Conservation (phyloP, 2,329 filamentous ascomycete genomes). For the Scedosporium minutisporum region DNA sequence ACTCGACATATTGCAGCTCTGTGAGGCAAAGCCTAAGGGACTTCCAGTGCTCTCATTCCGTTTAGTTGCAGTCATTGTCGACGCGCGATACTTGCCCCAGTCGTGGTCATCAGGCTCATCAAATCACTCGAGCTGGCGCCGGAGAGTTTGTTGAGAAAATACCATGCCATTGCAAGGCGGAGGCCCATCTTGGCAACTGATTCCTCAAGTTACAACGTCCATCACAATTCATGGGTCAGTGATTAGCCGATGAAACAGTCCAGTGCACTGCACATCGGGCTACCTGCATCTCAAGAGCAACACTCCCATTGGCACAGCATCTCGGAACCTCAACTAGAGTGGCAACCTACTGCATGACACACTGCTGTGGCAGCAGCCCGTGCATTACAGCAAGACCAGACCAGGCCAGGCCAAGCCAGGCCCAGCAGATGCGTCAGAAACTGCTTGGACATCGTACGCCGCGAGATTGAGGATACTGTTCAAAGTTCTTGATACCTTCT, state of each 20-base stretch:
- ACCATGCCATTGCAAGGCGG: not conserved
- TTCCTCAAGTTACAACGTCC: not conserved
- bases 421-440: not conserved
- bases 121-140: no score
- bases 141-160: no score
- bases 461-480: not conserved
- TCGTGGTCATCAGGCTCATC: no score
- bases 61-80: no score
- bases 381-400: not conserved
- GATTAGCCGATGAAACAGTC: slow-evolving; percentile 3
- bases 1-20: no score
- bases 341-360: not conserved
- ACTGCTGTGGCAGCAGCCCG: not conserved
- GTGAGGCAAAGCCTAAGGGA: no score
- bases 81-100: no score
- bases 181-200: not conserved
- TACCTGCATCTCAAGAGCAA: not conserved
- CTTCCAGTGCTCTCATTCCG: no score
- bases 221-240: not conserved
- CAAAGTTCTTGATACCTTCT: not conserved
- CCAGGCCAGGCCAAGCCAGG: not conserved
- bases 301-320: not conserved
- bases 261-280: slow-evolving; percentile 1
- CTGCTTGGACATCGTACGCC: not conserved
- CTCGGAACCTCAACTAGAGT: not conserved